These are phyloP conservation scores for Polymyxa betae DNA, from an alignment of 208 protist genomes.

Conservation along the genomic window DNA sequence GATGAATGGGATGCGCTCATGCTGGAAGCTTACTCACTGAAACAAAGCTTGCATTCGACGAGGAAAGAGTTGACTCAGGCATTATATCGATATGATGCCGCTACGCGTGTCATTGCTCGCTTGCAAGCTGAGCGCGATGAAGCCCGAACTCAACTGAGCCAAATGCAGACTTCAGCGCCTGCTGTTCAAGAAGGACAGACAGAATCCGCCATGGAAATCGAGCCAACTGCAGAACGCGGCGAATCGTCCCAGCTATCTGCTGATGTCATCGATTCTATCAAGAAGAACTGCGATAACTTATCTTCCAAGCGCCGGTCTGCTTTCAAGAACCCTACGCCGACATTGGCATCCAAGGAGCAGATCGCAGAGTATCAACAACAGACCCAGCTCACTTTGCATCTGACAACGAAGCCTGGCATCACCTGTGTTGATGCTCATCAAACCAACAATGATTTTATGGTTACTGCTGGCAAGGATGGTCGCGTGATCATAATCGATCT, in stretches of 20 bases:
- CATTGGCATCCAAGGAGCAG: conserved; percentile 37
- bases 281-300: background rate
- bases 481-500: conserved; percentile 72
- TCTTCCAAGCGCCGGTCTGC: background rate
- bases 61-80: conserved; percentile 93
- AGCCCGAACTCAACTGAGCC: conserved; percentile 62
- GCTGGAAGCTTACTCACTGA: conserved; percentile 93
- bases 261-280: background rate
- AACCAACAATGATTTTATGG: conserved; percentile 57
- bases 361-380: background rate
- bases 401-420: conserved; percentile 38
- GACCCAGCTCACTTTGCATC: conserved; percentile 17
- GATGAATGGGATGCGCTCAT: conserved; percentile 97
- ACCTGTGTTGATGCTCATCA: conserved; percentile 59
- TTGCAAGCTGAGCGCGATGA: conserved; percentile 84
- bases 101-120: conserved; percentile 94
- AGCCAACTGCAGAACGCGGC: background rate
- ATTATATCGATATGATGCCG: conserved; percentile 97
- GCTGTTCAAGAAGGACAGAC: conserved; percentile 28
- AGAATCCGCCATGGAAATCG: background rate
- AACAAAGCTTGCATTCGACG: conserved; percentile 82
- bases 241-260: background rate
- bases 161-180: conserved; percentile 10
- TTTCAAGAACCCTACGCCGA: background rate
- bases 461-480: conserved; percentile 71